These are phyloP conservation scores for Mrakia blollopis DNA, from an alignment of 768 basidiomycete genomes.

Conservation along the genomic window DNA sequence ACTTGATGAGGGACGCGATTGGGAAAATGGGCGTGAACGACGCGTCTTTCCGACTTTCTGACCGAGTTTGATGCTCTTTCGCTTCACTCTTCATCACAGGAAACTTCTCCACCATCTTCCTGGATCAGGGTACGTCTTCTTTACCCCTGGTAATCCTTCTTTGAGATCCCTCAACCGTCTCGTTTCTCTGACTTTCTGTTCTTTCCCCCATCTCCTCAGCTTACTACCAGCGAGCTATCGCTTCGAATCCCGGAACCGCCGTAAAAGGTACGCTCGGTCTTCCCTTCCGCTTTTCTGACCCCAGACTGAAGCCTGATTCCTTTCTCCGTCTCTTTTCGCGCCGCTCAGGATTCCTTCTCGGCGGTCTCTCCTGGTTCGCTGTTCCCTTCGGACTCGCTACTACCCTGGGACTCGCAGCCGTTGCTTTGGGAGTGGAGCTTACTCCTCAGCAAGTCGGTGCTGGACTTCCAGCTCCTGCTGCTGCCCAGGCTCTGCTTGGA, in stretches of 20 bases:
- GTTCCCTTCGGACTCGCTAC: constrained; percentile 77
- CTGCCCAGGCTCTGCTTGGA: constrained; percentile 74
- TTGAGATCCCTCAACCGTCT: constrained; percentile 59
- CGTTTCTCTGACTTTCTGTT: constrained; percentile 33
- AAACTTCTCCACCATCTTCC: constrained; percentile 55
- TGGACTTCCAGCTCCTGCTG: constrained; percentile 77
- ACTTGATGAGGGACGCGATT: no score
- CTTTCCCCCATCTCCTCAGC: constrained; percentile 55
- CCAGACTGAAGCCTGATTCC: no score
- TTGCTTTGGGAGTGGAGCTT: constrained; percentile 61
- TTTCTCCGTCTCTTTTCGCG: no score
- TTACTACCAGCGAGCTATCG: constrained; percentile 75
- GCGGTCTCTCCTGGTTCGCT: constrained; percentile 80
- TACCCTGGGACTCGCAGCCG: constrained; percentile 78
- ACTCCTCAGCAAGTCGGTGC: constrained; percentile 67
- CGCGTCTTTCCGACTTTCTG: no score
- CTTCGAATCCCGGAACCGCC: constrained; percentile 70
- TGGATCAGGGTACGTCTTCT: constrained; percentile 40
- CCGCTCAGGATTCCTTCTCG: constrained; percentile 81
- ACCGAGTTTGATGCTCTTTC: no score
- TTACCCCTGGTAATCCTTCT: constrained; percentile 34
- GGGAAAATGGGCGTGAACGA: no score
- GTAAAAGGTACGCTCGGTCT: no score
- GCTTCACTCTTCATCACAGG: constrained; percentile 38
- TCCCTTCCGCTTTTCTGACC: no score